Evolutionary conservation across 495 filamentous ascomycete species (phyloP).

Genomic region (Xylaria venustula): DNA sequence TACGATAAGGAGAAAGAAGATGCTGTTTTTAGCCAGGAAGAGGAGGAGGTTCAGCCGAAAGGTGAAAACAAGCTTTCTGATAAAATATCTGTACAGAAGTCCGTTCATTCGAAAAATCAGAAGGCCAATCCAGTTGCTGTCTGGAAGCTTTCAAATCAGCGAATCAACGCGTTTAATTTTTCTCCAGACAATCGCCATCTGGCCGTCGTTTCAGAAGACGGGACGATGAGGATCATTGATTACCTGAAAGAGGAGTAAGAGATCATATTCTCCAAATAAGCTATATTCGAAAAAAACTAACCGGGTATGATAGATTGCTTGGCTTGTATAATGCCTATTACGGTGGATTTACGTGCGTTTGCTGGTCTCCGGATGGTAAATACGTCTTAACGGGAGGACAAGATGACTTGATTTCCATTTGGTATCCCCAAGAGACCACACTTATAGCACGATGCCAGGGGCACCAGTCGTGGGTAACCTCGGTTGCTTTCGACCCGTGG

Average conservation of each 20-base stretch:
- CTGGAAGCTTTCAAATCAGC: slow-evolving; percentile 88
- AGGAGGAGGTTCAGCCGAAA: slow-evolving; percentile 36
- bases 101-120: slow-evolving; percentile 87
- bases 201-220: slow-evolving; percentile 92
- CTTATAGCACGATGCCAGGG: slow-evolving; percentile 90
- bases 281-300: slow-evolving; percentile 1
- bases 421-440: slow-evolving; percentile 77
- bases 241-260: slow-evolving; percentile 85
- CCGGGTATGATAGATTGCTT: slow-evolving; percentile 56
- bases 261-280: slow-evolving; percentile 8
- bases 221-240: slow-evolving; percentile 83
- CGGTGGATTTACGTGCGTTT: slow-evolving; percentile 85
- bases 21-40: slow-evolving; percentile 55
- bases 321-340: slow-evolving; percentile 90
- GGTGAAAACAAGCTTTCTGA: slow-evolving; percentile 40
- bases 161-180: slow-evolving; percentile 85
- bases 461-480: slow-evolving; percentile 92
- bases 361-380: slow-evolving; percentile 96
- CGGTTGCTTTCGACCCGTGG: slow-evolving; percentile 94
- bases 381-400: slow-evolving; percentile 95
- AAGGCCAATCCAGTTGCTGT: slow-evolving; percentile 87
- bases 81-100: slow-evolving; percentile 70
- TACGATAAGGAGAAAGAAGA: slow-evolving; percentile 99
- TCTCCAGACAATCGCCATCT: slow-evolving; percentile 82
- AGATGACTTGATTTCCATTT: slow-evolving; percentile 92